Base-by-base conservation (phyloP, 345 rosid genomes). In the Rhodamnia rubescens region DNA sequence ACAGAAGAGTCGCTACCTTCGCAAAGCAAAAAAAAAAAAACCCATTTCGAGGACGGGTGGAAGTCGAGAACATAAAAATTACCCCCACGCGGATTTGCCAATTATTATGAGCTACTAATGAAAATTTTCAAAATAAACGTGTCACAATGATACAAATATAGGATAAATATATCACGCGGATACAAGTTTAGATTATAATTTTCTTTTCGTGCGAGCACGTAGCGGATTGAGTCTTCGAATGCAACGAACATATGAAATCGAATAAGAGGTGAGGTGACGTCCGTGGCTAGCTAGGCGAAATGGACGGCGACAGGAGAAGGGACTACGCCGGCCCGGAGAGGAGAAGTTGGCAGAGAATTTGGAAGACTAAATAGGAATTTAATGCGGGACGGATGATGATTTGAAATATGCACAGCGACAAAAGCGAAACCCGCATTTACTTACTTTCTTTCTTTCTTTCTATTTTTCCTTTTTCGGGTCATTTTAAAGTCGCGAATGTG, bases 81-180 rank as follows among this genome's bases (percentile, higher is more conserved):
- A n/a, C 0, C 69, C 27, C 69, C 18, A 0, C 0, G 32, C 1
- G 0, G 10, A 61, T 61, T 61, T 61, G 21, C 2, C 22, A 7
- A 7, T 29, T 29, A 29, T 61, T 15, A 15, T 29, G 42, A 5
- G 36, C 36, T 61, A 15, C 16, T 15, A 15, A 61, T 61, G 22
- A 29, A 61, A 29, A 7, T 2, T 3, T 50, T 50, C 11, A 11
- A 0, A 2, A 11, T 50, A 50, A 50, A 11, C 10, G n/a, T n/a
- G n/a, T n/a, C n/a, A n/a, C n/a, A n/a, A n/a, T n/a, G n/a, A n/a
- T n/a, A n/a, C n/a, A n/a, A n/a, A n/a, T n/a, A n/a, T n/a, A n/a
- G n/a, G n/a, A n/a, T n/a, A n/a, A n/a, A n/a, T n/a, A n/a, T n/a
- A n/a, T n/a, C n/a, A n/a, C n/a, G n/a, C n/a, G n/a, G n/a, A n/a